These are phyloP conservation scores for Russula olivacea DNA, from an alignment of 768 basidiomycete genomes.

Conservation along the genomic window DNA sequence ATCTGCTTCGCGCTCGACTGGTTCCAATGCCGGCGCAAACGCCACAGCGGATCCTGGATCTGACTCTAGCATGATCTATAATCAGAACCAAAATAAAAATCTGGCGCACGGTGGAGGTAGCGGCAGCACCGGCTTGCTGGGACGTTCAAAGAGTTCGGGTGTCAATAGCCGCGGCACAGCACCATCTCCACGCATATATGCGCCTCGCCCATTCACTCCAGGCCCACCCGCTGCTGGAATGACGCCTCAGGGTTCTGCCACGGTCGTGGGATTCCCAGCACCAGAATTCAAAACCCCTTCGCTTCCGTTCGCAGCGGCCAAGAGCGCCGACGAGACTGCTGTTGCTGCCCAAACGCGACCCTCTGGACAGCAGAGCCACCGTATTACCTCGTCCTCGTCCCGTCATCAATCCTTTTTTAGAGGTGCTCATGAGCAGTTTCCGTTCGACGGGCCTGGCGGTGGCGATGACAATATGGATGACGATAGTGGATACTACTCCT, in stretches of 20 bases:
- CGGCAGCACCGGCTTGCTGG: background rate
- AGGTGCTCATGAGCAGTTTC: background rate
- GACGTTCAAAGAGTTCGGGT: background rate
- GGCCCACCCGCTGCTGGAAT: background rate
- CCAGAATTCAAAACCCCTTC: slow-evolving; percentile 17
- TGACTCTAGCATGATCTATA: background rate
- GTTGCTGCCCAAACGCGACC: background rate
- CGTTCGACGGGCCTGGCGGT: background rate
- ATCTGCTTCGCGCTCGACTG: background rate
- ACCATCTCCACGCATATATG: slow-evolving; percentile 19
- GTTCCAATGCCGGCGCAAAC: background rate
- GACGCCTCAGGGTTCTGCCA: background rate
- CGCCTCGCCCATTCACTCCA: slow-evolving; percentile 16
- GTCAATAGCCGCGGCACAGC: background rate
- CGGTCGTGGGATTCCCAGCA: background rate
- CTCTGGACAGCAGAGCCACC: background rate
- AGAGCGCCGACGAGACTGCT: background rate
- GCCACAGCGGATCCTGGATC: background rate
- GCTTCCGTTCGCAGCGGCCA: slow-evolving; percentile 6
- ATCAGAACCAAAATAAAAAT: background rate
- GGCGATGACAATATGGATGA: slow-evolving; percentile 4
- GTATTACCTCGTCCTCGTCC: background rate
- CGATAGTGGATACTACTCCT: slow-evolving; percentile 22
- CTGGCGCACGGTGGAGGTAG: background rate
- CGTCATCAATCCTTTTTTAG: slow-evolving; percentile 5